phyloP scores from a whole-genome alignment of 2,329 filamentous ascomycete genomes.

The Coleophoma crateriformis region DNA sequence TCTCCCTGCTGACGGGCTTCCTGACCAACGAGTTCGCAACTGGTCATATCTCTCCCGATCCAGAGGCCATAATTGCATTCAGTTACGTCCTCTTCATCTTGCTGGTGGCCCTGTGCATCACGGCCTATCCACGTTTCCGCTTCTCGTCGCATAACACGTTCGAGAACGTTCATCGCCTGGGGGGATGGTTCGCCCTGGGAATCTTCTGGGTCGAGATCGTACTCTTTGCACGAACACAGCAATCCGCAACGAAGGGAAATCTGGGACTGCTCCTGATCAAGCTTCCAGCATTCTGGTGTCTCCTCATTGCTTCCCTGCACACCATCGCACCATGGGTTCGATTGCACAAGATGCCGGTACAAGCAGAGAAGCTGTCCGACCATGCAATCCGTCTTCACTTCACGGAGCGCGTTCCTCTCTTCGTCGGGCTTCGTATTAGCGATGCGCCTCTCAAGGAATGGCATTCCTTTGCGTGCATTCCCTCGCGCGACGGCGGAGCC shows the following conservation, averaged over 20 bases:
- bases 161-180: conserved; percentile 51
- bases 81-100: conserved; percentile 31
- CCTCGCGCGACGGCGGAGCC: conserved; percentile 31
- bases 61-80: conserved; percentile 6
- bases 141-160: conserved; percentile 47
- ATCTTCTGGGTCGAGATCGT: conserved; percentile 45
- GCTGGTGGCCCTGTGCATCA: conserved; percentile 36
- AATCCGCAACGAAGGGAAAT: conserved; percentile 5
- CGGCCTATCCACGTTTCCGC: conserved; percentile 46
- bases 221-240: conserved; percentile 24
- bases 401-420: conserved; percentile 35
- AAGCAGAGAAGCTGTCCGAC: conserved; percentile 39
- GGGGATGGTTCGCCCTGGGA: conserved; percentile 44
- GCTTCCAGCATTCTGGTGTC: conserved; percentile 48
- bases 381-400: conserved; percentile 54
- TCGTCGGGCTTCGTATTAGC: conserved; percentile 39
- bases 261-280: conserved; percentile 13
- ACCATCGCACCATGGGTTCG: conserved; percentile 54
- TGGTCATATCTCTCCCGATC: not conserved
- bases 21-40: conserved; percentile 13
- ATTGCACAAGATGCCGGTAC: conserved; percentile 41
- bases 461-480: conserved; percentile 55
- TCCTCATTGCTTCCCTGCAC: conserved; percentile 44
- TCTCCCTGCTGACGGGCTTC: conserved; percentile 29
- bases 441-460: conserved; percentile 46